Percentiles rank a stretch among this genome's conserved stretches.
Evolutionary conservation across 805 yeast genomes (phyloP).

Genomic region (Saccharomyces eubayanus): DNA sequence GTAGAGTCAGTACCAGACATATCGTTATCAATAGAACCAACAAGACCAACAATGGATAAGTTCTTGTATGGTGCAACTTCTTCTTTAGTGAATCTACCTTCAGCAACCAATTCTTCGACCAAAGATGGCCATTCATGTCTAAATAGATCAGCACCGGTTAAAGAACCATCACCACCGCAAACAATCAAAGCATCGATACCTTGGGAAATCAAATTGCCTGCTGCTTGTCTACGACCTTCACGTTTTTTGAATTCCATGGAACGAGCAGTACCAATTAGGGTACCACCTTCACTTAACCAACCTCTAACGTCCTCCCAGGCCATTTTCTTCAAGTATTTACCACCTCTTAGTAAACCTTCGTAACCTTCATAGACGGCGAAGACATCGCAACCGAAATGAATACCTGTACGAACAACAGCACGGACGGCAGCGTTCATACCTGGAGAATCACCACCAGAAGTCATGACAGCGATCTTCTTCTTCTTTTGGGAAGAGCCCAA

Average conservation of each 20-base stretch:
- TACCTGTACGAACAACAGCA: constrained; percentile 90
- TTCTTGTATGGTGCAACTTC: constrained; percentile 55
- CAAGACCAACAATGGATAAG: constrained; percentile 85
- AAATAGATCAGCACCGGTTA: constrained; percentile 94
- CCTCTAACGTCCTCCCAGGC: constrained; percentile 94
- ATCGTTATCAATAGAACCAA: constrained; percentile 96
- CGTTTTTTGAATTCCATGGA: constrained; percentile 79
- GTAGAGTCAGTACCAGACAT: constrained; percentile 96
- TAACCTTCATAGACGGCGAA: constrained; percentile 92
- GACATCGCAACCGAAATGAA: constrained; percentile 78
- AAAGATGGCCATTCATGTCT: constrained; percentile 92
- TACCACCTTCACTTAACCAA: constrained; percentile 87
- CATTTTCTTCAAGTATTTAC: constrained; percentile 67
- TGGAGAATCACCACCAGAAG: constrained; percentile 98
- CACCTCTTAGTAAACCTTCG: constrained; percentile 86
- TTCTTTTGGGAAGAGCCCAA: constrained; percentile 11
- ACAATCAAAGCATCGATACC: constrained; percentile 95
- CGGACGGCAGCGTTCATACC: constrained; percentile 97
- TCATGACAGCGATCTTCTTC: constrained; percentile 77
- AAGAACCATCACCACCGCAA: constrained; percentile 97
- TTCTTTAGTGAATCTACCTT: constrained; percentile 47
- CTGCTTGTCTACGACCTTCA: constrained; percentile 74
- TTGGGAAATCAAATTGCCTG: constrained; percentile 70
- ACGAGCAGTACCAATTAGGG: constrained; percentile 93
- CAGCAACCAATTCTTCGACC: constrained; percentile 57